A percentile compares a stretch with the other conserved stretches of the same genome.
phyloP scores from a whole-genome alignment of 768 basidiomycete species.

The Lepiota brunneoincarnata region DNA sequence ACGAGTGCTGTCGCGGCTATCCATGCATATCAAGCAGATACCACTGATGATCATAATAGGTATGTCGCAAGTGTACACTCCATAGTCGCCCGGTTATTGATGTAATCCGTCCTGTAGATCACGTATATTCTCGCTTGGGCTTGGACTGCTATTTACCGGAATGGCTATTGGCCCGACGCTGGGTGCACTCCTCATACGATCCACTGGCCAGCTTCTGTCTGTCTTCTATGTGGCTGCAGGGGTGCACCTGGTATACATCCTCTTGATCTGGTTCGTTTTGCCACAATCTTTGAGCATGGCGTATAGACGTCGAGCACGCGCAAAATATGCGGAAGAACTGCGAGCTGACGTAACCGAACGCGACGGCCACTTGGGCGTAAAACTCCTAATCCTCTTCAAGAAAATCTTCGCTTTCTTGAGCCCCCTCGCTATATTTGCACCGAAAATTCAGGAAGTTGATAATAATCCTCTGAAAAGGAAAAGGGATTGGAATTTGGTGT shows the following conservation, averaged over 20 bases:
- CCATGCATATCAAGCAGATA: conserved; percentile 72
- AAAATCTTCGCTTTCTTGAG: conserved; percentile 60
- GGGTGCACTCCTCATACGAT: conserved; percentile 61
- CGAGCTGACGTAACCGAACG: conserved; percentile 17
- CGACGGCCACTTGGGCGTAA: conserved; percentile 15
- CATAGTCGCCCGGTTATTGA: not conserved
- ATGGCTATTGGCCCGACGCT: conserved; percentile 75
- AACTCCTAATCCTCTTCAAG: conserved; percentile 37
- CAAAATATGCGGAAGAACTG: conserved; percentile 33
- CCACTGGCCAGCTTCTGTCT: conserved; percentile 51
- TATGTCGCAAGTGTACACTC: conserved; percentile 17
- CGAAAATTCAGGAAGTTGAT: conserved; percentile 26
- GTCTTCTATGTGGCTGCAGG: conserved; percentile 69
- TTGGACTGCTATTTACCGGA: conserved; percentile 73
- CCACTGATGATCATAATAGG: conserved; percentile 53
- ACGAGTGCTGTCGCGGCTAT: conserved; percentile 46
- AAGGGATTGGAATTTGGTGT: conserved; percentile 65
- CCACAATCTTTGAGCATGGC: conserved; percentile 73
- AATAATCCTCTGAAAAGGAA: conserved; percentile 38
- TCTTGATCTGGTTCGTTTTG: conserved; percentile 54
- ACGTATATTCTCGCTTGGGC: conserved; percentile 57
- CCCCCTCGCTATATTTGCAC: conserved; percentile 68
- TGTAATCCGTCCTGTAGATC: conserved; percentile 40
- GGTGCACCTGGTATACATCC: conserved; percentile 47
- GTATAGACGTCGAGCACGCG: conserved; percentile 40